A percentile compares a stretch with the other conserved stretches of the same genome.
Evolutionary conservation across 2,329 filamentous ascomycete species (phyloP).

Genomic region (Keithomyces neogunnii): DNA sequence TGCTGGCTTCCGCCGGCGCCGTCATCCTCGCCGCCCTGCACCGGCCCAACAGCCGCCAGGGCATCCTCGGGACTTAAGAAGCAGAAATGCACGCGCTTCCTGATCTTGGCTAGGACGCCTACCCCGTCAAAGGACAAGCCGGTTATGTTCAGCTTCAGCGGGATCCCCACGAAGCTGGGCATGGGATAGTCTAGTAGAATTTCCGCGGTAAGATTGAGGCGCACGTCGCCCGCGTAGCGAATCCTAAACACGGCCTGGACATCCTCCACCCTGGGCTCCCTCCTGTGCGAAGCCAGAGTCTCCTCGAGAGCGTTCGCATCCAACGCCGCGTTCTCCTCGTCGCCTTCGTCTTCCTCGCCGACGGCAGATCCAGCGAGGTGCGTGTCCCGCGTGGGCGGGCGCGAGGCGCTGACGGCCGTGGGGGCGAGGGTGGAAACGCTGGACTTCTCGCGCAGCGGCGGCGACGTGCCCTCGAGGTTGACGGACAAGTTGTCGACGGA

Average conservation of each 20-base stretch:
- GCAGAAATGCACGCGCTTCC: constrained; percentile 83
- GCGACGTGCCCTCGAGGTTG: constrained; percentile 24
- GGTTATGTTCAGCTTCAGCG: constrained; percentile 89
- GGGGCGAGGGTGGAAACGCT: constrained; percentile 55
- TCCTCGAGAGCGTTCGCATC: neutral
- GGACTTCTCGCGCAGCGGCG: constrained; percentile 45
- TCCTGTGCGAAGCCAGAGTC: constrained; percentile 27
- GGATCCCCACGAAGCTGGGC: constrained; percentile 95
- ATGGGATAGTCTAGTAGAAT: constrained; percentile 97
- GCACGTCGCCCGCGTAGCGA: constrained; percentile 79
- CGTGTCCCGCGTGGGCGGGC: constrained; percentile 49
- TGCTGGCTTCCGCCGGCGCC: constrained; percentile 11
- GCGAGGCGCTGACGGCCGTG: constrained; percentile 42
- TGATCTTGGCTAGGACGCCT: constrained; percentile 83
- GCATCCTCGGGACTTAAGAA: constrained; percentile 92
- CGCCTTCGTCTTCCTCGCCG: constrained; percentile 15
- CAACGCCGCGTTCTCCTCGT: neutral
- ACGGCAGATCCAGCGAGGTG: constrained; percentile 28
- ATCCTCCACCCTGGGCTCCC: constrained; percentile 74
- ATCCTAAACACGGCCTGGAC: constrained; percentile 89
- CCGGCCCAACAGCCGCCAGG: constrained; percentile 55
- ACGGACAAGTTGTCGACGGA: constrained; percentile 33
- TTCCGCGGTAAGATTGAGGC: constrained; percentile 83
- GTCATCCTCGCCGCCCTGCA: constrained; percentile 23
- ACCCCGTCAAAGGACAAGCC: constrained; percentile 93